Evolutionary conservation across 352 stramenopile species (phyloP).

Genomic region (Pythium sukuiense): DNA sequence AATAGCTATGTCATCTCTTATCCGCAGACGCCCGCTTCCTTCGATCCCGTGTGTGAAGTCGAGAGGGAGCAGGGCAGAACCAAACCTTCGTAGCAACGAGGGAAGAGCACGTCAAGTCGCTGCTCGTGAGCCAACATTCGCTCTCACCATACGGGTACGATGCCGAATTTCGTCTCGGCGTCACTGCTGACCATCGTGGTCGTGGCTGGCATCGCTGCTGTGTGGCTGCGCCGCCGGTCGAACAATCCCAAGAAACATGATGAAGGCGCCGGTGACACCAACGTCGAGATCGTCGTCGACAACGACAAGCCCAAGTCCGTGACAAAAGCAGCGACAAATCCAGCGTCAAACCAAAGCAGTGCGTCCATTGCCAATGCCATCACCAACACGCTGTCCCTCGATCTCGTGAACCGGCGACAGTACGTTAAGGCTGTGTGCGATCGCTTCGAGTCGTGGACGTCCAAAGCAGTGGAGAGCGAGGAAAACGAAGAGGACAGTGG

Average conservation of each 20-base stretch:
- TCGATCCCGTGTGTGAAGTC: not conserved
- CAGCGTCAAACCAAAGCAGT: not conserved
- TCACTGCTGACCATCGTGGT: constrained; percentile 33
- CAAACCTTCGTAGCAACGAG: not conserved
- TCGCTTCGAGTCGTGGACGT: constrained; percentile 26
- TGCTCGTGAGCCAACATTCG: constrained; percentile 14
- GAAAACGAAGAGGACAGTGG: not conserved
- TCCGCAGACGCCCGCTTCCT: not conserved
- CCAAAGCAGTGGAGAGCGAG: not conserved
- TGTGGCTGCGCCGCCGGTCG: constrained; percentile 30
- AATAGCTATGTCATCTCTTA: not conserved
- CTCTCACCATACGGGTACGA: not conserved
- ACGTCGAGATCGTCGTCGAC: constrained; percentile 52
- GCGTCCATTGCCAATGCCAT: constrained; percentile 6
- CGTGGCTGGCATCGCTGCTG: constrained; percentile 28
- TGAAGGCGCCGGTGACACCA: constrained; percentile 19
- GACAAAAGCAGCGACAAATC: not conserved
- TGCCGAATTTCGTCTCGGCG: constrained; percentile 24
- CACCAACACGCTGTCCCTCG: constrained; percentile 11
- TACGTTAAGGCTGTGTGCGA: constrained; percentile 24
- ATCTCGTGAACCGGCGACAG: constrained; percentile 26
- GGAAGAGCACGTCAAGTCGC: not conserved
- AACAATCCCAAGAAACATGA: constrained; percentile 36
- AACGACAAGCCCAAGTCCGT: constrained; percentile 16
- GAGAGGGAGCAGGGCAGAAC: not conserved